A percentile compares a stretch with the other conserved stretches of the same genome.
Conservation (phyloP, 1,139 yeast species). For the Suhomyces wounanorum region DNA sequence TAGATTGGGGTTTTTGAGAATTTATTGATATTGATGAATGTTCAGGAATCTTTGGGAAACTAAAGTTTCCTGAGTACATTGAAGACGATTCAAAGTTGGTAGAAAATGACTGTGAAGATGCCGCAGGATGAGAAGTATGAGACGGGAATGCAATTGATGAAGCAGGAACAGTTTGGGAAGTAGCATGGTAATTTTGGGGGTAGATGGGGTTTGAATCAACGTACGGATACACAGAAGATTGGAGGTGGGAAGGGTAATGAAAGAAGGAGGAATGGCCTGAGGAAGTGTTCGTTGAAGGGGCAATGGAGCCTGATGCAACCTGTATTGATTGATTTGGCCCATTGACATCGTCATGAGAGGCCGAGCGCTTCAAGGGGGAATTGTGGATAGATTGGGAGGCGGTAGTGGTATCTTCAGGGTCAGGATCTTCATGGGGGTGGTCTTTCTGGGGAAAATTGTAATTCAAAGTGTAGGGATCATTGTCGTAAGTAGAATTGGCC, state of each 20-base stretch:
- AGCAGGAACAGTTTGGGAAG: conserved; percentile 12
- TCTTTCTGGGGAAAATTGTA: conserved; percentile 18
- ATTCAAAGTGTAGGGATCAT: conserved; percentile 16
- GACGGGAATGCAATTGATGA: conserved; percentile 12
- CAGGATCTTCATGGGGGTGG: conserved; percentile 3
- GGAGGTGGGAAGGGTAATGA: conserved; percentile 17
- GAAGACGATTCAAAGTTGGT: conserved; percentile 12
- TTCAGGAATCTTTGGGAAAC: conserved; percentile 20
- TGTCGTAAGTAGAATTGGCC: conserved; percentile 10
- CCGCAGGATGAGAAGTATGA: background rate
- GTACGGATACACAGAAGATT: conserved; percentile 11
- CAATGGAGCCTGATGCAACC: conserved; percentile 4
- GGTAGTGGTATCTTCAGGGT: conserved; percentile 10
- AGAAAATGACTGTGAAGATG: conserved; percentile 1
- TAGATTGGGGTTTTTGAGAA: conserved; percentile 5
- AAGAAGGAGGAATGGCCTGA: conserved; percentile 15
- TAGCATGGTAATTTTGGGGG: conserved; percentile 10
- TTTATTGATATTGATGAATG: conserved; percentile 10
- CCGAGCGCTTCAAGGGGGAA: conserved; percentile 15
- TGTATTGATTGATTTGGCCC: background rate
- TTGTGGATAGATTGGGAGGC: conserved; percentile 14
- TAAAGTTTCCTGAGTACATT: conserved; percentile 12
- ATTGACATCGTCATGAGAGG: conserved; percentile 12
- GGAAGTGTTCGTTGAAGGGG: conserved; percentile 4
- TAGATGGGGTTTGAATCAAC: conserved; percentile 8